phyloP scores from a whole-genome alignment of 768 basidiomycete genomes.

The Ramaria sp. region DNA sequence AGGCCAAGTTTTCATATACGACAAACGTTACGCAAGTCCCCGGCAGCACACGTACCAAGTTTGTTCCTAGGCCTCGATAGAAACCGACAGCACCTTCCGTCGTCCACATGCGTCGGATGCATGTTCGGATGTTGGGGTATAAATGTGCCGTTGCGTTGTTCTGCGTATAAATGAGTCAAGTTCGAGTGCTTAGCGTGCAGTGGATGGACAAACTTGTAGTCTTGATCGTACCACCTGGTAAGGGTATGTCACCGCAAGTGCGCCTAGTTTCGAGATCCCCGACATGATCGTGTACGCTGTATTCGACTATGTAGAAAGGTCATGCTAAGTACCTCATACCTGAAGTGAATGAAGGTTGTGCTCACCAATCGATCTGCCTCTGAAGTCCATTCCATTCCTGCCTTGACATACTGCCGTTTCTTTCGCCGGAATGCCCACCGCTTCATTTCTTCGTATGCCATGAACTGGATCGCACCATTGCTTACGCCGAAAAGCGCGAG shows the following conservation, averaged over 20 bases:
- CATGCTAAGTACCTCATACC: not conserved
- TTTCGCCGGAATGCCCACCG: conserved; percentile 77
- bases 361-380: conserved; percentile 83
- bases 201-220: conserved; percentile 55
- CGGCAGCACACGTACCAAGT: conserved; percentile 87
- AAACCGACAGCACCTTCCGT: conserved; percentile 79
- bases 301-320: conserved; percentile 58
- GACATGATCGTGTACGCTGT: conserved; percentile 87
- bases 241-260: conserved; percentile 82
- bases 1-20: conserved; percentile 89
- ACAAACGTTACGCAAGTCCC: conserved; percentile 98
- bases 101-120: conserved; percentile 69
- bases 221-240: conserved; percentile 95
- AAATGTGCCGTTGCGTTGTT: conserved; percentile 53
- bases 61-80: conserved; percentile 91
- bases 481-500: conserved; percentile 87
- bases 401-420: conserved; percentile 44
- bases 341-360: conserved; percentile 3
- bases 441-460: conserved; percentile 95
- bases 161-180: conserved; percentile 22
- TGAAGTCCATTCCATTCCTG: conserved; percentile 54
- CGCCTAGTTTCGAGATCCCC: conserved; percentile 77
- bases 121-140: conserved; percentile 78
- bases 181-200: not conserved
- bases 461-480: conserved; percentile 93